Evolutionary conservation across 352 stramenopile genomes (phyloP).

Genomic region (Phytopythium delawarense): DNA sequence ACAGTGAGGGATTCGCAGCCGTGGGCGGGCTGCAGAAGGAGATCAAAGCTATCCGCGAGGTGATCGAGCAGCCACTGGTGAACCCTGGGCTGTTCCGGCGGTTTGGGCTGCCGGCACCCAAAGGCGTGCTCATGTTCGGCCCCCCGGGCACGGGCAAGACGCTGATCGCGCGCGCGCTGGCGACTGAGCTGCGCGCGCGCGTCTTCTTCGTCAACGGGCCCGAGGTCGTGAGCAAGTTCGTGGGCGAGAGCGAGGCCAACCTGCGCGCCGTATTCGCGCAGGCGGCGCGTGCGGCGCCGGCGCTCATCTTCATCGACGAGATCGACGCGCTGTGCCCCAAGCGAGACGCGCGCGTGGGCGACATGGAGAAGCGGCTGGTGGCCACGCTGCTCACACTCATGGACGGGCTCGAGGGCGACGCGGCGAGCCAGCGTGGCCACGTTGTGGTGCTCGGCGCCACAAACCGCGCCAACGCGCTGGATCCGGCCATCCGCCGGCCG

Average conservation of each 20-base stretch:
- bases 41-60: slow-evolving; percentile 92
- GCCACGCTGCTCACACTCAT: slow-evolving; percentile 88
- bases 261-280: slow-evolving; percentile 65
- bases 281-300: slow-evolving; percentile 40
- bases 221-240: slow-evolving; percentile 94
- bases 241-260: slow-evolving; percentile 90
- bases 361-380: slow-evolving; percentile 84
- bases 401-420: slow-evolving; percentile 63
- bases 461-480: slow-evolving; percentile 88
- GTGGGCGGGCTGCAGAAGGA: slow-evolving; percentile 92
- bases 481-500: slow-evolving; percentile 91
- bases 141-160: slow-evolving; percentile 96
- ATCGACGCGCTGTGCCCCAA: slow-evolving; percentile 89
- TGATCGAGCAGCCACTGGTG: slow-evolving; percentile 94
- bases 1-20: slow-evolving; percentile 49
- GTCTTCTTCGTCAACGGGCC: slow-evolving; percentile 97
- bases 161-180: slow-evolving; percentile 91
- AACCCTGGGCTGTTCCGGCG: slow-evolving; percentile 92
- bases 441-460: slow-evolving; percentile 79
- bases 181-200: slow-evolving; percentile 87
- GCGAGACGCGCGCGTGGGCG: slow-evolving; percentile 69
- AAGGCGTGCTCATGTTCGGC: slow-evolving; percentile 94
- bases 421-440: slow-evolving; percentile 14
- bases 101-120: slow-evolving; percentile 93
- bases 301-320: slow-evolving; percentile 88